Percentiles rank a stretch among this genome's conserved stretches.
Conservation (phyloP, 2,329 filamentous ascomycete species). For the Pyrenophora tritici-repentis region DNA sequence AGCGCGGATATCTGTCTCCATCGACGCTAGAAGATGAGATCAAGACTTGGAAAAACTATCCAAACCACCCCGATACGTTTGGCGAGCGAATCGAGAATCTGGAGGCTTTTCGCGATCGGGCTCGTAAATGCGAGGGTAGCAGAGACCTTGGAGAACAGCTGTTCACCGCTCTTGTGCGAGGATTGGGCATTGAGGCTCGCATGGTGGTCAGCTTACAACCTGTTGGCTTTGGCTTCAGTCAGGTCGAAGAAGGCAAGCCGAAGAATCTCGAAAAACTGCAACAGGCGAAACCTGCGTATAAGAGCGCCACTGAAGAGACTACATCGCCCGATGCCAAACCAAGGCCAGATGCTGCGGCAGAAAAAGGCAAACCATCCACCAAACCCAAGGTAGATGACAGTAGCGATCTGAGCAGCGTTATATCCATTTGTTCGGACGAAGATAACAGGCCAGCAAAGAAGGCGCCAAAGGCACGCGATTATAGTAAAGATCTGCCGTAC, state of each 20-base stretch:
- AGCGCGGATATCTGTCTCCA: conserved; percentile 85
- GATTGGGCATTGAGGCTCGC: conserved; percentile 78
- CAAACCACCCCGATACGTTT: conserved; percentile 66
- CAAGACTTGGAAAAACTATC: conserved; percentile 68
- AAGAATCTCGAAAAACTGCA: conserved; percentile 43
- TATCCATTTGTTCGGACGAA: conserved; percentile 53
- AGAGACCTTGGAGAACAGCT: conserved; percentile 87
- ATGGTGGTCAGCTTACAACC: conserved; percentile 86
- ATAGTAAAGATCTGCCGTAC: conserved; percentile 77
- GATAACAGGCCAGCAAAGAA: conserved; percentile 58
- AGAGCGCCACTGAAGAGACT: not conserved
- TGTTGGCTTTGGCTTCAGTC: conserved; percentile 88
- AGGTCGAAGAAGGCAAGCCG: conserved; percentile 74
- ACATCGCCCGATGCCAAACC: conserved; percentile 9
- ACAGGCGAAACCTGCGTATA: conserved; percentile 1
- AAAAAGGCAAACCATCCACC: conserved; percentile 2
- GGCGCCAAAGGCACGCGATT: conserved; percentile 53
- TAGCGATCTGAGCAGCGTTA: conserved; percentile 49
- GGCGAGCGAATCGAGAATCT: conserved; percentile 76
- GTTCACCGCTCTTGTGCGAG: conserved; percentile 83
- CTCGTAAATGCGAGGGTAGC: conserved; percentile 75
- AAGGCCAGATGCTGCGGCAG: conserved; percentile 9
- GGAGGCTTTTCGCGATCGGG: conserved; percentile 70
- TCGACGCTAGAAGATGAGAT: conserved; percentile 74
- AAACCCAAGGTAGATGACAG: conserved; percentile 49